Evolutionary conservation across 805 yeast species (phyloP), one percentile per base, ranked within the genome.

Genomic region (Starmerella bombicola): DNA sequence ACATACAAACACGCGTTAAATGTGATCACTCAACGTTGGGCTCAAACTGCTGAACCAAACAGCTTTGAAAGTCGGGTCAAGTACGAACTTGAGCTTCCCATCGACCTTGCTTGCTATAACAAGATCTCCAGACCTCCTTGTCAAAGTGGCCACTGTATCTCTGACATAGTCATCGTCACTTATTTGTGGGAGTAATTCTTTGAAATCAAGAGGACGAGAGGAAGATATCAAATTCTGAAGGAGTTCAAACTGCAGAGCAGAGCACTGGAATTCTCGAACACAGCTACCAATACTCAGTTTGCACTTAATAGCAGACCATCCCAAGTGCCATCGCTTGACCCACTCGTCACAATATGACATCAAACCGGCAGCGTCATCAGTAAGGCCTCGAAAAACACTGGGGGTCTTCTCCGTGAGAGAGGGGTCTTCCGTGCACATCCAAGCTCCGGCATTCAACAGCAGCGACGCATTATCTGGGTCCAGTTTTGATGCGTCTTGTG

Each of bases 381-480:
- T 15, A 15, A 10, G 16, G 15, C n/a, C 17, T 15, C 17, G 9
- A 12, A 30, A 15, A 30, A 15, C 17, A 10, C 9, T 9, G 12
- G 32, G 32, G 9, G n/a, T 9, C 17, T 13, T 15, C 9, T 10
- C 16, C 15, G 17, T 12, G 8, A 30, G 16, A 9, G 32, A 30
- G n/a, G 32, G 32, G 34, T 31, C 34, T 21, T 31, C 34, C 13
- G 34, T 16, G 20, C 20, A 9, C 21, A 16, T n/a, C 34, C 34
- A 31, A 18, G 15, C 18, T 18, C 34, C 34, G 22, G 5, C 15
- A 8, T 31, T 7, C 13, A 31, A 13, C 9, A 12, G 21, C 15
- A 9, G 9, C 22, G 34, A 5, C 8, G 8, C 22, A 13, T 7
- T 21, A 13, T 10, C 13, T 24, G 12, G 9, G 6, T 31, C 22